Percentiles rank a stretch among this genome's conserved stretches.
These are phyloP conservation scores for Termitomyces sp. DNA, from an alignment of 768 basidiomycete genomes.

Conservation along the genomic window DNA sequence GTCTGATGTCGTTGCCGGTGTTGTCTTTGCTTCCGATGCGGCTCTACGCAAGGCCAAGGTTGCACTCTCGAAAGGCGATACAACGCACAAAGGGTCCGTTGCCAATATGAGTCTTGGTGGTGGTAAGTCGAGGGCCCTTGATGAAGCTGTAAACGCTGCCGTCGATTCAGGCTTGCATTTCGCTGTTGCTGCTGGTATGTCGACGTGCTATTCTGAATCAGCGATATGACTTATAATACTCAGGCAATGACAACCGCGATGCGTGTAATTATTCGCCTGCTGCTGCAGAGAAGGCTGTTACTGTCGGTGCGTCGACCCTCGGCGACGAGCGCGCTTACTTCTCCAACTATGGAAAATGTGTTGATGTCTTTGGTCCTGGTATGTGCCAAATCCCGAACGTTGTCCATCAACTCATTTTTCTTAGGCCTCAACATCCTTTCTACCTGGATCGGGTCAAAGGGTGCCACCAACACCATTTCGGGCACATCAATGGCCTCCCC, in stretches of 20 bases:
- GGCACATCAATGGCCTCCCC: slow-evolving; percentile 96
- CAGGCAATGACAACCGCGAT: slow-evolving; percentile 79
- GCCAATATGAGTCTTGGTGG: slow-evolving; percentile 98
- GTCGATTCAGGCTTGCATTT: slow-evolving; percentile 87
- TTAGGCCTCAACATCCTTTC: slow-evolving; percentile 81
- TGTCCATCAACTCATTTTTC: not conserved
- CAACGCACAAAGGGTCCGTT: slow-evolving; percentile 88
- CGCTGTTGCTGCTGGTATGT: slow-evolving; percentile 89
- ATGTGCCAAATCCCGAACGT: slow-evolving; percentile 9
- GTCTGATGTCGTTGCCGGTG: slow-evolving; percentile 90
- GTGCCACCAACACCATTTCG: slow-evolving; percentile 70
- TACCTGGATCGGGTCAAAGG: slow-evolving; percentile 66
- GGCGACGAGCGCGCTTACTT: slow-evolving; percentile 82
- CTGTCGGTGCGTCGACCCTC: slow-evolving; percentile 88
- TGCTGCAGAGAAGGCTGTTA: slow-evolving; percentile 81
- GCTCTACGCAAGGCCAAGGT: slow-evolving; percentile 51
- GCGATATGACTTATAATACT: not conserved
- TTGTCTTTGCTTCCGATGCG: slow-evolving; percentile 63
- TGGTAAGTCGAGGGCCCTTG: slow-evolving; percentile 82
- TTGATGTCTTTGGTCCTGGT: slow-evolving; percentile 91
- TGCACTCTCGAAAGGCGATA: slow-evolving; percentile 67
- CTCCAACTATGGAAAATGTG: slow-evolving; percentile 88
- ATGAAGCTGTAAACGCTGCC: slow-evolving; percentile 80
- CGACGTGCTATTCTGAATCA: not conserved
- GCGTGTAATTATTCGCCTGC: slow-evolving; percentile 95